A percentile compares a stretch with the other conserved stretches of the same genome.
These are phyloP conservation scores for Cymbopogon flexuosus DNA, from an alignment of 202 grass and related monocot genomes.

Conservation along the genomic window DNA sequence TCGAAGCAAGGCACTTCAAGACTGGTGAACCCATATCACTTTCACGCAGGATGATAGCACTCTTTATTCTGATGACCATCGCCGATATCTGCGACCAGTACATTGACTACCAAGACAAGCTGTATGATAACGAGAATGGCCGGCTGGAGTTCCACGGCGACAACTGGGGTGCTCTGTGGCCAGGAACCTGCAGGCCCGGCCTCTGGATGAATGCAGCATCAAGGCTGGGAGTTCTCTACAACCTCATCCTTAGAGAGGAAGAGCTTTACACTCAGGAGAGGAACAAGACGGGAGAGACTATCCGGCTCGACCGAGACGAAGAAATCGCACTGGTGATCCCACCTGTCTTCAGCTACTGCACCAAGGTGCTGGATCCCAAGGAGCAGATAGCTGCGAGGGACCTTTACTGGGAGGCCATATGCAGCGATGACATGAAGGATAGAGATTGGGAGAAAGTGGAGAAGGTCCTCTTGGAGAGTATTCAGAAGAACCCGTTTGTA, in stretches of 20 bases:
- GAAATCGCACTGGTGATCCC: conserved; percentile 33
- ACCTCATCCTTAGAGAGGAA: conserved; percentile 44
- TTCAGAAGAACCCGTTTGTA: conserved; percentile 59
- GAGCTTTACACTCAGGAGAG: conserved; percentile 47
- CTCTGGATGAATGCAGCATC: conserved; percentile 56
- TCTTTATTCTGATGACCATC: conserved; percentile 56
- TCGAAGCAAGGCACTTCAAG: conserved; percentile 41
- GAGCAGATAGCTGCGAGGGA: conserved; percentile 44
- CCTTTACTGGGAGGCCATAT: conserved; percentile 59
- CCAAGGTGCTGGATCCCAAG: conserved; percentile 42
- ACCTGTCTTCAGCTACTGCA: conserved; percentile 52
- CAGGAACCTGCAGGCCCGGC: conserved; percentile 44
- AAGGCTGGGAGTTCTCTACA: conserved; percentile 42
- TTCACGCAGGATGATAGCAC: conserved; percentile 40
- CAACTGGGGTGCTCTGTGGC: conserved; percentile 47
- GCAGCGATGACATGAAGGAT: background rate
- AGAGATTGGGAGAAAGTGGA: conserved; percentile 29
- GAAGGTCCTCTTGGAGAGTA: conserved; percentile 43
- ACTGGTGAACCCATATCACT: conserved; percentile 48
- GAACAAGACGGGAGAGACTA: conserved; percentile 17
- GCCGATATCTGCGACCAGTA: conserved; percentile 52
- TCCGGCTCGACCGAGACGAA: conserved; percentile 2
- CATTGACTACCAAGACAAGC: conserved; percentile 56
- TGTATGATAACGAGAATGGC: conserved; percentile 45
- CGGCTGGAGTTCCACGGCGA: conserved; percentile 36